Base-by-base conservation (phyloP, 2,329 filamentous ascomycete species). In the Ophiocordyceps unilateralis region DNA sequence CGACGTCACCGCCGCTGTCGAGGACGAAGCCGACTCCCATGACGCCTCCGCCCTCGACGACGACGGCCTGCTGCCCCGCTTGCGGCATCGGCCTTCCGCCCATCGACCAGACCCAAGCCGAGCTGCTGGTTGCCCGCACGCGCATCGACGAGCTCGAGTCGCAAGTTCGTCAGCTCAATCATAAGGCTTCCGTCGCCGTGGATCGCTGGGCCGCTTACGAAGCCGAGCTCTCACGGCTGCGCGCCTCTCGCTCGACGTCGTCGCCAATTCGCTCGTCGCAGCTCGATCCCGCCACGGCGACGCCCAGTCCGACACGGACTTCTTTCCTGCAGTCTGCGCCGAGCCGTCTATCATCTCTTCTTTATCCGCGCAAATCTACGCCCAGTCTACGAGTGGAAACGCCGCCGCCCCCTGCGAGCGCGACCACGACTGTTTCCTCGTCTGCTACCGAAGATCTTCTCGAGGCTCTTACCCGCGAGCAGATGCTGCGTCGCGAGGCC, bases 141-240 rank as follows among this genome's bases (percentile, higher is more conserved):
- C 69, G 76, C 53, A 79, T 84, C 53, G 63, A 69, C 48, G 79
- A 86, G 52, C 68, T 89, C 39, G 76, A 87, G 59, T 69, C 72
- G 30, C 81, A 87, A 54, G 76, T 88, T 43, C 70, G 72, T 44
- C 61, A 77, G 43, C 69, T 88, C 45, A 84, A 78, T 58, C 69
- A 82, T 50, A 85, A 83, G 60, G 79, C 80, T 44, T 72, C 77
- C 3, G 74, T 76, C 28, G 67, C 68, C 56, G 70, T 76, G 48
- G 72, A 77, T 58, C 72, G 70, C 56, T 78, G 73, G 72, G 81
- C 83, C 54, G 80, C 86, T 64, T 87, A 86, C 67, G 83, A 89
- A 62, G 82, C 86, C 59, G 81, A 87, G 57, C 70, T 87, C 36
- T 67, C 74, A 39, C 66, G 61, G 39, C 66, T 86, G 43, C 74